These are phyloP conservation scores for Colletotrichum sp. DNA, from an alignment of 2,329 filamentous ascomycete genomes.

Conservation along the genomic window DNA sequence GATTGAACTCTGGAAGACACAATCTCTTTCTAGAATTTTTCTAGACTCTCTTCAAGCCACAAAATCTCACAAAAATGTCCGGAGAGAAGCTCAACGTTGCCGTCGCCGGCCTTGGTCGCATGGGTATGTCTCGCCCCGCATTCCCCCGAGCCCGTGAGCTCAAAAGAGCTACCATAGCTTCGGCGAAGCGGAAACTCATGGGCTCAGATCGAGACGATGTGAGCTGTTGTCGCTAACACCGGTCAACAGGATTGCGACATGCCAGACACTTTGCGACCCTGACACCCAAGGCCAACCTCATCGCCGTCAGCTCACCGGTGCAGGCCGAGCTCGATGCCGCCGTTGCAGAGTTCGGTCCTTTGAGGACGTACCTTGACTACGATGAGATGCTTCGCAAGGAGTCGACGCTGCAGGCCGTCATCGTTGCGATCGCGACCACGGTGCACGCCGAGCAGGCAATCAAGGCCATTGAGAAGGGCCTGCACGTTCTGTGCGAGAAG, in stretches of 20 bases:
- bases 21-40: not conserved
- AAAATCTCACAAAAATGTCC: not conserved
- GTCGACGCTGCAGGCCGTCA: slow-evolving; percentile 38
- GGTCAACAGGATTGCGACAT: not conserved
- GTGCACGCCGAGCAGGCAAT: slow-evolving; percentile 63
- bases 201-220: not conserved
- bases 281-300: slow-evolving; percentile 8
- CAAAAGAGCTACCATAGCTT: not conserved
- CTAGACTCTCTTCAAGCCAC: not conserved
- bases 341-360: slow-evolving; percentile 5
- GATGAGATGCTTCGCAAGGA: slow-evolving; percentile 10
- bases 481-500: slow-evolving; percentile 66
- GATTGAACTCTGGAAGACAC: not conserved
- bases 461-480: slow-evolving; percentile 56
- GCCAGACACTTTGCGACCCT: slow-evolving; percentile 14
- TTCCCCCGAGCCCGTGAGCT: not conserved
- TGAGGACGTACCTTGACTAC: slow-evolving; percentile 8
- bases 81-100: slow-evolving; percentile 43
- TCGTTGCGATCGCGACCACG: slow-evolving; percentile 48
- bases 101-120: slow-evolving; percentile 55
- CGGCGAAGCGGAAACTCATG: not conserved
- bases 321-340: slow-evolving; percentile 12
- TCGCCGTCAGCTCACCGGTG: slow-evolving; percentile 10
- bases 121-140: slow-evolving; percentile 36
- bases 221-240: not conserved